Conservation (phyloP, 352 stramenopile genomes). For the Pythium myriotylum region DNA sequence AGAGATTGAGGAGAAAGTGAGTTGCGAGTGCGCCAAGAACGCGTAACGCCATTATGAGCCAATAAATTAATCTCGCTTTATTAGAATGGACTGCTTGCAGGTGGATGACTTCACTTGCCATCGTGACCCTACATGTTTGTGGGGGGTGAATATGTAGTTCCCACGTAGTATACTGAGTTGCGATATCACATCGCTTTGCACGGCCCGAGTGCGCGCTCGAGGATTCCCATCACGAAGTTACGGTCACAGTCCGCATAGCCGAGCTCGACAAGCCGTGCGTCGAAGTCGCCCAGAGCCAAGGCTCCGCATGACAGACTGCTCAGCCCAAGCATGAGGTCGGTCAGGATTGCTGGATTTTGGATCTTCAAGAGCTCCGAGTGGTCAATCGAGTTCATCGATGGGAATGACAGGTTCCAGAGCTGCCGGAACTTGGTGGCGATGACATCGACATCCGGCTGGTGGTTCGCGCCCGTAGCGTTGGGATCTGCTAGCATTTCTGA, state of each 20-base stretch:
- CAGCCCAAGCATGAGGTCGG: constrained; percentile 81
- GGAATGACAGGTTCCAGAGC: constrained; percentile 78
- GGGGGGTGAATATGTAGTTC: background rate
- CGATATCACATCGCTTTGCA: constrained; percentile 10
- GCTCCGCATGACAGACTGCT: constrained; percentile 72
- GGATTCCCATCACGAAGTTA: constrained; percentile 52
- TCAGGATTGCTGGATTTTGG: constrained; percentile 61
- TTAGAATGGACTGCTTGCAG: constrained; percentile 12
- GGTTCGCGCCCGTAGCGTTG: background rate
- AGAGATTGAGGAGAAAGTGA: no score
- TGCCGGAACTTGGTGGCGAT: constrained; percentile 62
- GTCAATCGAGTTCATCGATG: constrained; percentile 68
- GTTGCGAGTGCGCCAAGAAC: no score
- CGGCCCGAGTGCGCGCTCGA: constrained; percentile 36
- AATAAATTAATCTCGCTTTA: constrained; percentile 40
- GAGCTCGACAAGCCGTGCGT: constrained; percentile 57
- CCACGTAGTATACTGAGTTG: constrained; percentile 3
- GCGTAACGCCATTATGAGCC: no score
- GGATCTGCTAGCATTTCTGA: constrained; percentile 27
- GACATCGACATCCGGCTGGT: background rate
- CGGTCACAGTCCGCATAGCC: constrained; percentile 63
- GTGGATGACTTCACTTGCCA: constrained; percentile 21
- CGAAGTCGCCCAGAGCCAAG: constrained; percentile 59
- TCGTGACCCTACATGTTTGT: constrained; percentile 15
- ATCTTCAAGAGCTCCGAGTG: constrained; percentile 64